Conservation (phyloP, 225 moss, liverwort and hornwort genomes). For the Pseudoscleropodium purum region DNA sequence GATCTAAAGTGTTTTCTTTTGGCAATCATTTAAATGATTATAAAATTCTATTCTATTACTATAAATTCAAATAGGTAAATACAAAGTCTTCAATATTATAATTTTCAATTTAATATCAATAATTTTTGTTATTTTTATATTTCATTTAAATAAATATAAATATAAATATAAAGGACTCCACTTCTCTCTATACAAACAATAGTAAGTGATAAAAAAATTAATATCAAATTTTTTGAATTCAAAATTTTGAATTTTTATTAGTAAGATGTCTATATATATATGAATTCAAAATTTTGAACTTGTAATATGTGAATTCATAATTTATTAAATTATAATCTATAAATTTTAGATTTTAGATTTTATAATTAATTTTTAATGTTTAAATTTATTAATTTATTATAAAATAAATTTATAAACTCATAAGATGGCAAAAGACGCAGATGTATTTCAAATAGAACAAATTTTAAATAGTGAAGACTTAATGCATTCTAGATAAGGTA, state of each 20-base stretch:
- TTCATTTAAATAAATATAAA: background rate
- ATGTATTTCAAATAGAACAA: background rate
- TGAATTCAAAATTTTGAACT: background rate
- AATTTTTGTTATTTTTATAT: no score
- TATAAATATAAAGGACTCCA: no score
- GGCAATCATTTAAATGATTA: background rate
- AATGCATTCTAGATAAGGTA: accelerated
- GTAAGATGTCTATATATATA: background rate
- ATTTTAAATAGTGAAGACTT: background rate
- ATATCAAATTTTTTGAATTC: background rate
- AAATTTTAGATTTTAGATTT: background rate
- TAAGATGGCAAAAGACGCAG: accelerated
- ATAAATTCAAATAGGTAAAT: background rate
- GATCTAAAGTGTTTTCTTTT: background rate
- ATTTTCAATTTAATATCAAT: background rate
- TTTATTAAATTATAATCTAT: background rate
- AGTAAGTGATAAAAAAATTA: background rate
- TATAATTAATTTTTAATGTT: background rate
- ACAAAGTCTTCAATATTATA: background rate
- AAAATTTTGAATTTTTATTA: background rate
- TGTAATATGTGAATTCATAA: background rate
- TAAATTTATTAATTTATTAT: no score
- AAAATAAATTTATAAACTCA: background rate
- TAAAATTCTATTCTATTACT: background rate
- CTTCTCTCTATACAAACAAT: accelerated